Percentiles rank a stretch among this genome's conserved stretches.
These are phyloP conservation scores for Quercus alba DNA, from an alignment of 306 rosid species.

Conservation along the genomic window DNA sequence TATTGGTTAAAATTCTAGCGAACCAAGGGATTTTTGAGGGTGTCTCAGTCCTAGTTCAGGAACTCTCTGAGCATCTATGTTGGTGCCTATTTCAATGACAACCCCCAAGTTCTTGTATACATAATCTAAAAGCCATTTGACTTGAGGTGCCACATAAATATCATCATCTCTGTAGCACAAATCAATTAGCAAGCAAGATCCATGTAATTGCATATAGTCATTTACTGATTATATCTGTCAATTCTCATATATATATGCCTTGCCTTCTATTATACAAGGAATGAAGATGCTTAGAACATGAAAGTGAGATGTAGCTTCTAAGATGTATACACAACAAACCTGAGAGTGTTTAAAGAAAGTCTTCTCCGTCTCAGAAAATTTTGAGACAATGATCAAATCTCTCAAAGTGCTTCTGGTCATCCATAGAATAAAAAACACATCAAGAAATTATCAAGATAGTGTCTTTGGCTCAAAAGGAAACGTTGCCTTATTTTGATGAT, in stretches of 20 bases:
- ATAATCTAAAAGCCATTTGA: constrained; percentile 70
- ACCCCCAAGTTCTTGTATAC: constrained; percentile 82
- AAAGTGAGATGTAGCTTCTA: constrained; percentile 2
- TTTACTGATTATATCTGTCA: too few relatives aligned
- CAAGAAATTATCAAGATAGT: too few relatives aligned
- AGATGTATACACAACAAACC: too few relatives aligned
- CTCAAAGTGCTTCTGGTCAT: too few relatives aligned
- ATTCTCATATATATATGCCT: neutral
- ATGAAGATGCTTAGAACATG: constrained; percentile 7
- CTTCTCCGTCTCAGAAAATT: too few relatives aligned
- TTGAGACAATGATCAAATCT: too few relatives aligned
- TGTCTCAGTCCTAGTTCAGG: constrained; percentile 67
- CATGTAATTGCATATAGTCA: neutral
- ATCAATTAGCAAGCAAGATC: constrained; percentile 9
- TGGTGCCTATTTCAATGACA: constrained; percentile 73
- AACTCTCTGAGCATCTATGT: constrained; percentile 62
- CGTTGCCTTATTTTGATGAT: neutral
- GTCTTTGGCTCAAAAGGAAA: too few relatives aligned
- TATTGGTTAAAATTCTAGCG: constrained; percentile 67
- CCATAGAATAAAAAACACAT: too few relatives aligned
- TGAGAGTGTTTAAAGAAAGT: too few relatives aligned
- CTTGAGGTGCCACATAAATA: constrained; percentile 48
- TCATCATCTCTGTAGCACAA: constrained; percentile 59
- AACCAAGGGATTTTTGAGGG: constrained; percentile 68
- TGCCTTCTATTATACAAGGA: constrained; percentile 6